A percentile compares a stretch with the other conserved stretches of the same genome.
Evolutionary conservation across 2,329 filamentous ascomycete species (phyloP).

Genomic region (Akanthomyces muscarius): DNA sequence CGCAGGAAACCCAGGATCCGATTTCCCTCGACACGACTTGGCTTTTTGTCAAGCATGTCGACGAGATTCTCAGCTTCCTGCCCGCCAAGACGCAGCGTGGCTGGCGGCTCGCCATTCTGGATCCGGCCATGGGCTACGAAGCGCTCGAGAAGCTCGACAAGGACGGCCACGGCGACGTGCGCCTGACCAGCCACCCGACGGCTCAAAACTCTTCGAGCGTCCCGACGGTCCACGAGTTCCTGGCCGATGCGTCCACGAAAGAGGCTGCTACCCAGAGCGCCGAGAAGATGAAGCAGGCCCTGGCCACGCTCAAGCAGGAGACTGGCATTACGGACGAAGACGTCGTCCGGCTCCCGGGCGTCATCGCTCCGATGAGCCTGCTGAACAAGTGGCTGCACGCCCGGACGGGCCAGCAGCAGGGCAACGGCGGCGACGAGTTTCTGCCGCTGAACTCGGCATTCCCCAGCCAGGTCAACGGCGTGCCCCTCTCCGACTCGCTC

Average conservation of each 20-base stretch:
- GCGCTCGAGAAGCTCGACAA: slow-evolving; percentile 20
- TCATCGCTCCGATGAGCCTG: neutral
- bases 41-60: slow-evolving; percentile 27
- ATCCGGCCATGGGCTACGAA: slow-evolving; percentile 21
- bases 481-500: neutral
- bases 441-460: neutral
- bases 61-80: slow-evolving; percentile 29
- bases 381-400: slow-evolving; percentile 10
- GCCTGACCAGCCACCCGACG: neutral
- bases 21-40: slow-evolving; percentile 27
- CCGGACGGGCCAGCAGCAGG: neutral
- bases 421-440: neutral
- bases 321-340: slow-evolving; percentile 23
- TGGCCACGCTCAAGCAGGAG: slow-evolving; percentile 23
- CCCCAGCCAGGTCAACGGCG: slow-evolving; percentile 1
- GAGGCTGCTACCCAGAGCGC: neutral
- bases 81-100: slow-evolving; percentile 24
- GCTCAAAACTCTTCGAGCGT: neutral
- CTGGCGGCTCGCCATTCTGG: slow-evolving; percentile 24
- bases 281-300: slow-evolving; percentile 21
- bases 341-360: slow-evolving; percentile 22
- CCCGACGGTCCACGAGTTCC: neutral
- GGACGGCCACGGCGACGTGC: slow-evolving; percentile 20
- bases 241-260: neutral
- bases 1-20: neutral